A percentile compares a stretch with the other conserved stretches of the same genome.
phyloP scores from a whole-genome alignment of 768 basidiomycete genomes.

The Macrocybe gigantea region DNA sequence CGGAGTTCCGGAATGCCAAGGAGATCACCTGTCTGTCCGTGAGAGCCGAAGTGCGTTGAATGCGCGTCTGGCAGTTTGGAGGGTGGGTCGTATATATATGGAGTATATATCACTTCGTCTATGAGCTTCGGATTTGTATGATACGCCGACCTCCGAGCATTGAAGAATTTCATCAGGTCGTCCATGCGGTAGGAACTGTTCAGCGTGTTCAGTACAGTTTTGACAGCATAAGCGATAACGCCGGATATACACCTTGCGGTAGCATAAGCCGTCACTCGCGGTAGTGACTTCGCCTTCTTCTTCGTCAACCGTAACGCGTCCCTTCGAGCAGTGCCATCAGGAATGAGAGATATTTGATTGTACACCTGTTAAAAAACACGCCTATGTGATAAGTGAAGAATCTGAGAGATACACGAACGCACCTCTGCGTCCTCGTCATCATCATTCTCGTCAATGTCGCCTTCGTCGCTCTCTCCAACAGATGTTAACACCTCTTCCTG shows the following conservation, averaged over 20 bases:
- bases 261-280: slow-evolving; percentile 94
- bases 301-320: slow-evolving; percentile 90
- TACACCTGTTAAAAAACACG: slow-evolving; percentile 54
- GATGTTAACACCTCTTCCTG: slow-evolving; percentile 42
- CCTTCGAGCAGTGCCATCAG: slow-evolving; percentile 87
- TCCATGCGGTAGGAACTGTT: slow-evolving; percentile 82
- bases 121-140: slow-evolving; percentile 83
- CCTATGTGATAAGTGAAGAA: background rate
- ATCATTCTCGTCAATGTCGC: slow-evolving; percentile 57
- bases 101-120: slow-evolving; percentile 92
- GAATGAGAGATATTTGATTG: slow-evolving; percentile 89
- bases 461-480: slow-evolving; percentile 67
- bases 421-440: slow-evolving; percentile 64
- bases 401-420: slow-evolving; percentile 12
- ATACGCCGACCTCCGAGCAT: slow-evolving; percentile 76
- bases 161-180: slow-evolving; percentile 86
- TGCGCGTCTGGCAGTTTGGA: slow-evolving; percentile 20
- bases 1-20: slow-evolving; percentile 73
- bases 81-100: slow-evolving; percentile 72
- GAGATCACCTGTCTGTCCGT: slow-evolving; percentile 58
- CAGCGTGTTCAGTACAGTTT: background rate
- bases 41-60: slow-evolving; percentile 18
- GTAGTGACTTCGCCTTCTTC: slow-evolving; percentile 88
- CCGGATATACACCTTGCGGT: slow-evolving; percentile 67
- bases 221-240: background rate